A percentile compares a stretch with the other conserved stretches of the same genome.
Evolutionary conservation across 768 basidiomycete genomes (phyloP).

Genomic region (Kockovaella imperatae): DNA sequence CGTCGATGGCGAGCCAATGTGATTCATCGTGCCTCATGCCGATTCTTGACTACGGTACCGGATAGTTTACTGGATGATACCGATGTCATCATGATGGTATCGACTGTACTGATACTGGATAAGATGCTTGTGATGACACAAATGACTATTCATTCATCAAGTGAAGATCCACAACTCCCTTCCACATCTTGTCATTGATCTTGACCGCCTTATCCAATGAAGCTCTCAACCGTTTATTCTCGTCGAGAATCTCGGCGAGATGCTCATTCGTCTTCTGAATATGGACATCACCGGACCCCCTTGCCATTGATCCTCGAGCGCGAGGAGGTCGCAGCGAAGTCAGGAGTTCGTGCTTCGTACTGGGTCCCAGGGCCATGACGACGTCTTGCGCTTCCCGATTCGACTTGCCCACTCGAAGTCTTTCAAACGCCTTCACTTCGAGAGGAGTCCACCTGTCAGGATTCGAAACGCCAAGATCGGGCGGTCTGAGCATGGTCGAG

Average conservation of each 20-base stretch:
- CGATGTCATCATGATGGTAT: too few relatives aligned
- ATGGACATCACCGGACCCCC: background rate
- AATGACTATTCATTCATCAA: too few relatives aligned
- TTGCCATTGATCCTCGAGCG: background rate
- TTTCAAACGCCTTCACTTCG: conserved; percentile 40
- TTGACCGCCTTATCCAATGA: conserved; percentile 76
- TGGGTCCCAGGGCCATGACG: conserved; percentile 24
- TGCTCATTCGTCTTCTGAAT: conserved; percentile 3
- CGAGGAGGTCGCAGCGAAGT: background rate
- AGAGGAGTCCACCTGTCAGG: conserved; percentile 37
- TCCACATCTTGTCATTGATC: conserved; percentile 94
- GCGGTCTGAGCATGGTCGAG: conserved; percentile 71
- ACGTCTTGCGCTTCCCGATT: conserved; percentile 31
- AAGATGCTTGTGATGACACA: too few relatives aligned
- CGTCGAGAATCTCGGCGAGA: conserved; percentile 61
- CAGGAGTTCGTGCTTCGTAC: background rate
- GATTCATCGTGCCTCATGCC: too few relatives aligned
- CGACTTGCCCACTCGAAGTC: conserved; percentile 38
- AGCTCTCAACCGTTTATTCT: conserved; percentile 58
- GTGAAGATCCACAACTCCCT: conserved; percentile 59
- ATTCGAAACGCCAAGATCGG: conserved; percentile 53
- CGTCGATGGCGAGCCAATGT: conserved; percentile 36
- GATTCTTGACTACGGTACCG: too few relatives aligned
- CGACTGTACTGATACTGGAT: too few relatives aligned
- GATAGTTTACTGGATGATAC: too few relatives aligned